These are phyloP conservation scores for Dissophora ornata DNA, from an alignment of 192 early-diverging fungal species.

Conservation along the genomic window DNA sequence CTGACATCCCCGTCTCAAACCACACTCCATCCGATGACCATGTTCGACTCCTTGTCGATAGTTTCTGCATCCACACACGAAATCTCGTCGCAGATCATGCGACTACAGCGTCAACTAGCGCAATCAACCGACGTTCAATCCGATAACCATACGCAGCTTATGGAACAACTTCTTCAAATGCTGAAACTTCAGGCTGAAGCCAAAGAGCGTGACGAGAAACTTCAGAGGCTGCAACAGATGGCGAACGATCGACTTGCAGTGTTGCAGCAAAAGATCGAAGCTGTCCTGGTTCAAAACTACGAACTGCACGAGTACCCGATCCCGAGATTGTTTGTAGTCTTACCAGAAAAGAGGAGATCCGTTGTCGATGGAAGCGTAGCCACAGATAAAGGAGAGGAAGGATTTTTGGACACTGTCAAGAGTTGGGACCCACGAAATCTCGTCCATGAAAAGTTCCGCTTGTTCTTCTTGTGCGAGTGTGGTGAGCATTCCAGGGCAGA, in stretches of 20 bases:
- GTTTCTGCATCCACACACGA: background rate
- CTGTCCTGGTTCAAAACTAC: constrained; percentile 20
- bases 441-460: background rate
- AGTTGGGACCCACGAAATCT: background rate
- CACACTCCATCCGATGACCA: too few species aligned
- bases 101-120: background rate
- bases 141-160: constrained; percentile 1
- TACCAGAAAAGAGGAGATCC: background rate
- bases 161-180: constrained; percentile 4
- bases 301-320: constrained; percentile 29
- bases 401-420: background rate
- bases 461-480: constrained; percentile 24
- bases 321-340: constrained; percentile 11
- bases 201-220: constrained; percentile 7
- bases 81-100: background rate
- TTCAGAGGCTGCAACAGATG: constrained; percentile 10
- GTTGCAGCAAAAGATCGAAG: background rate
- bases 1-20: too few species aligned
- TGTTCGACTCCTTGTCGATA: background rate
- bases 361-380: background rate
- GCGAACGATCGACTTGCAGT: constrained; percentile 2
- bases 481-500: background rate
- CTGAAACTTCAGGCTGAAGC: background rate
- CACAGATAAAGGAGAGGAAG: background rate
- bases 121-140: constrained; percentile 1